Percentiles rank a stretch among this genome's conserved stretches.
These are phyloP conservation scores for Moricandia moricandioides DNA, from an alignment of 345 rosid genomes.

Conservation along the genomic window DNA sequence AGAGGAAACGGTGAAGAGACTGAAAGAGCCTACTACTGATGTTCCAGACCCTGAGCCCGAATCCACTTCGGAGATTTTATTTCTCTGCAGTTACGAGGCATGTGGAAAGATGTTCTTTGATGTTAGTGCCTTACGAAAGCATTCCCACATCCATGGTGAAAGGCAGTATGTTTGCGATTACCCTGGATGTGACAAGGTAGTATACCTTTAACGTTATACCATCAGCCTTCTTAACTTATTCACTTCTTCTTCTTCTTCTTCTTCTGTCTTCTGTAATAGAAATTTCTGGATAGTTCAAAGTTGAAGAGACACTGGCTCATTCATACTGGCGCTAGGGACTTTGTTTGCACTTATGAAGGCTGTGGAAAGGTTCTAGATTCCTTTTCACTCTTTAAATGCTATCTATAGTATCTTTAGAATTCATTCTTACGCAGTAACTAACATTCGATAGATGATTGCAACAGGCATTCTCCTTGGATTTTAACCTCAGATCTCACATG, in stretches of 20 bases:
- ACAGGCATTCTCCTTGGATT: conserved; percentile 98
- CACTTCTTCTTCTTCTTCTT: background rate
- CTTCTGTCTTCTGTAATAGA: conserved; percentile 52
- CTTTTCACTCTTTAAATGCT: background rate
- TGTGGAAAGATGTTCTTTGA: conserved; percentile 96
- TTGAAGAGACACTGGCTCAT: conserved; percentile 90
- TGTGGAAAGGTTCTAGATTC: conserved; percentile 87
- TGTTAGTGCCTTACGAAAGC: conserved; percentile 90
- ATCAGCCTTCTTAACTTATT: background rate
- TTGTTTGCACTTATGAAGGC: conserved; percentile 88
- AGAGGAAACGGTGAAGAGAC: conserved; percentile 68
- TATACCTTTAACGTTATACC: background rate
- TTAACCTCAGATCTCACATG: conserved; percentile 96
- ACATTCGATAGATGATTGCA: background rate
- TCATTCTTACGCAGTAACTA: no score
- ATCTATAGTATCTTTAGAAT: background rate
- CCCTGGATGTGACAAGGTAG: conserved; percentile 87
- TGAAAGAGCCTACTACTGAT: conserved; percentile 55
- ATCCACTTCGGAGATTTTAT: conserved; percentile 91
- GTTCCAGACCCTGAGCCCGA: conserved; percentile 87
- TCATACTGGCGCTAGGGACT: conserved; percentile 90
- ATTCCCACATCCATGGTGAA: conserved; percentile 97
- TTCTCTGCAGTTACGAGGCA: conserved; percentile 91
- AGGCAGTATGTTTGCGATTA: conserved; percentile 80
- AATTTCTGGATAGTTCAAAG: conserved; percentile 97